Conservation (phyloP, 805 yeast species). For the Metschnikowia reukaufii region DNA sequence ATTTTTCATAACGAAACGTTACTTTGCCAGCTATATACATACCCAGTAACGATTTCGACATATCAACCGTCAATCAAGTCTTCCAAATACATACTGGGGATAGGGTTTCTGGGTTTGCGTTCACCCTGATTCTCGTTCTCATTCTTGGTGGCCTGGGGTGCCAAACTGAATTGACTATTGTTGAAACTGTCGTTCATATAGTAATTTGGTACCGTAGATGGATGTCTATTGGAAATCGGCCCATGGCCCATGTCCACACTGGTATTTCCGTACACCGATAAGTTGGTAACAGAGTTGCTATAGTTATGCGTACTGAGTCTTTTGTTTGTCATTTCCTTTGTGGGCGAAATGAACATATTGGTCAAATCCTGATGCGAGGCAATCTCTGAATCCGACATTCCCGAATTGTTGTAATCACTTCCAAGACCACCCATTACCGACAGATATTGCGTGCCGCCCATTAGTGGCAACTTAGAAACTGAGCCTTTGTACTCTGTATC, state of each 20-base stretch:
- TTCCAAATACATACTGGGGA: constrained; percentile 52
- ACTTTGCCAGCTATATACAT: background rate
- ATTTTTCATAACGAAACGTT: background rate
- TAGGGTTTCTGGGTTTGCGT: constrained; percentile 30
- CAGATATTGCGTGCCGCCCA: constrained; percentile 23
- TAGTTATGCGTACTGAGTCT: constrained; percentile 29
- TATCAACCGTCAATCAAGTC: constrained; percentile 43
- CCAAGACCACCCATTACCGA: constrained; percentile 28
- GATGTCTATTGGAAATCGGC: constrained; percentile 29
- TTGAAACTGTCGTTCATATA: constrained; percentile 40
- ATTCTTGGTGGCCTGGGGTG: constrained; percentile 4
- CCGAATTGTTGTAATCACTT: constrained; percentile 19
- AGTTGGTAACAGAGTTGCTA: constrained; percentile 22
- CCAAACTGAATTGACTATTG: constrained; percentile 32
- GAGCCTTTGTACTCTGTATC: constrained; percentile 21
- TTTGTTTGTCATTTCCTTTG: constrained; percentile 62
- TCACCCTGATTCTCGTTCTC: constrained; percentile 6
- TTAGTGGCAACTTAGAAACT: constrained; percentile 37
- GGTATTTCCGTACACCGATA: constrained; percentile 21
- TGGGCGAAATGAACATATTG: constrained; percentile 73
- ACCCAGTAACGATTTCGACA: background rate
- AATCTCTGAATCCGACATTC: constrained; percentile 3
- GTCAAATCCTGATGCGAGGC: constrained; percentile 41
- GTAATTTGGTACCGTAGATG: constrained; percentile 36
- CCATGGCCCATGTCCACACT: constrained; percentile 17